Evolutionary conservation across 305 asterid genomes (phyloP), one percentile per base, ranked within the genome.

Genomic region (Fraxinus paxiana): DNA sequence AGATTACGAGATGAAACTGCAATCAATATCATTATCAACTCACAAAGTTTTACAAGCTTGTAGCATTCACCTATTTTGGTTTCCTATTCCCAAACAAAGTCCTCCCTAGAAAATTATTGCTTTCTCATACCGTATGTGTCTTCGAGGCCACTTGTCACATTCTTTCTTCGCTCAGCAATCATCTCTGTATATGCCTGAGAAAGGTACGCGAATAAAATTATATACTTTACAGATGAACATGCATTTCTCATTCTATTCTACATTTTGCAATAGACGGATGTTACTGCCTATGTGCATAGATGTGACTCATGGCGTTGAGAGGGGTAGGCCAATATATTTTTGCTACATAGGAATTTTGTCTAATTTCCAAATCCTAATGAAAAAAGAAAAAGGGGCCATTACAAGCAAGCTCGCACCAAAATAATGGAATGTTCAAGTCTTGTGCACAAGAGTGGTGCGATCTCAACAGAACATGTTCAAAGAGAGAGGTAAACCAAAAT

Each of bases 151-250:
- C 84, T 88, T 4, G 88, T 86, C 63, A 92, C 90, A 86, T 85
- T 91, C 83, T 88, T 88, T 77, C 93, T 87, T 78, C 97, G 87
- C 77, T 90, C 94, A 2, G 86, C 87, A 28, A 92, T 92, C 98
- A 91, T 92, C 46, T 90, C 88, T 6, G 94, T 70, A 74, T 94
- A 92, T 43, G 79, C 91, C 97, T 90, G 91, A 37, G 31, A 67
- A 38, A 33, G 70, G 26, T 26, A 75, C 24, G 22, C 0, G 26
- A 13, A 9, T 2, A 37, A 82, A 41, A 9, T n/a, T 17, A 38
- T 20, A 22, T 20, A 22, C 31, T 2, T 2, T 61, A 22, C 31
- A 2, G 1, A 20, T 8, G 31, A 2, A 67, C 18, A 13, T 13
- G 4, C 35, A 28, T 26, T 30, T 30, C 38, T 30, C 20, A 30